phyloP scores from a whole-genome alignment of 768 basidiomycete genomes.

The Tephrocybe rancida region DNA sequence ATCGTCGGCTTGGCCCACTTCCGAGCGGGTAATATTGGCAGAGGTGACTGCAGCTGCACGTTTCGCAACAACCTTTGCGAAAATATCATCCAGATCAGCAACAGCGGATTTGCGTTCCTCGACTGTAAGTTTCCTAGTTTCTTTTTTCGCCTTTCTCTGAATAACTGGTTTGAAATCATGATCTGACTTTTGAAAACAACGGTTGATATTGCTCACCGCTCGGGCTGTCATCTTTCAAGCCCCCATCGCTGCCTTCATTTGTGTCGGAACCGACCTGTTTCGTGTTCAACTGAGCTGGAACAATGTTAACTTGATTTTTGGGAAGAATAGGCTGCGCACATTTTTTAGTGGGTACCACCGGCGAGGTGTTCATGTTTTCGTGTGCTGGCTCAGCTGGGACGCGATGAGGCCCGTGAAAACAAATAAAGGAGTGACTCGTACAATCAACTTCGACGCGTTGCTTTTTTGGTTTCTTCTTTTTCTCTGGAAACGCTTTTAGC shows the following conservation, averaged over 20 bases:
- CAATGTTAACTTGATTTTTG: background rate
- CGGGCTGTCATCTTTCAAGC: background rate
- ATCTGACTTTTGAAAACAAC: background rate
- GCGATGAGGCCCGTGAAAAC: background rate
- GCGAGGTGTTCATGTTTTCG: background rate
- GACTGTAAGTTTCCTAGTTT: constrained; percentile 5
- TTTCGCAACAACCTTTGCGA: constrained; percentile 16
- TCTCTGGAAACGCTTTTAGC: constrained; percentile 8
- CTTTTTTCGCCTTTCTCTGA: constrained; percentile 4
- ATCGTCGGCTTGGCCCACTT: background rate
- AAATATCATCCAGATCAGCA: constrained; percentile 17
- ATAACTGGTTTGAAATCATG: background rate
- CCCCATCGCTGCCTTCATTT: background rate
- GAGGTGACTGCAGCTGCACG: constrained; percentile 6
- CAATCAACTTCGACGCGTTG: background rate
- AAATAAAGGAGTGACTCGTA: background rate
- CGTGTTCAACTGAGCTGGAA: background rate
- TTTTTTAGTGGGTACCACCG: background rate
- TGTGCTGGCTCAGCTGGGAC: background rate
- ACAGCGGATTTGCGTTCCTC: constrained; percentile 13
- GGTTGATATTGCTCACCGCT: background rate
- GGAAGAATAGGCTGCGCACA: background rate
- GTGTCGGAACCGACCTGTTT: background rate
- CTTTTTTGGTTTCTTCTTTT: constrained; percentile 5
- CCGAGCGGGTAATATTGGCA: background rate